Conservation (phyloP, 176 grass and related monocot genomes). For the Zoysia japonica region DNA sequence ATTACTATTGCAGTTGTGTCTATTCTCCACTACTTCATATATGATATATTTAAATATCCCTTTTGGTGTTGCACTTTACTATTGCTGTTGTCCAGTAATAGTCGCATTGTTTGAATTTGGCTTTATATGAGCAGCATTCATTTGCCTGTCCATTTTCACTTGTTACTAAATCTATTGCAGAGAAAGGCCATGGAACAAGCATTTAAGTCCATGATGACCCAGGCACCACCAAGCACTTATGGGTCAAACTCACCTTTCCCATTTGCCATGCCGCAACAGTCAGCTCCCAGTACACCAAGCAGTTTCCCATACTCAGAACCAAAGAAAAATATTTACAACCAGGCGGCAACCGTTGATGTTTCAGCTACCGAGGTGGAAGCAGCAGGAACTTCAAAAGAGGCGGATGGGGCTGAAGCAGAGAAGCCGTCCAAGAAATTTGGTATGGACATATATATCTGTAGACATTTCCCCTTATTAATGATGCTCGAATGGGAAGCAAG, state of each 20-base stretch:
- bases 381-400: constrained; percentile 42
- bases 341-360: constrained; percentile 71
- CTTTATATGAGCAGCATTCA: not conserved
- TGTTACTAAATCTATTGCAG: constrained; percentile 47
- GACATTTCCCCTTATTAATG: not conserved
- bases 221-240: constrained; percentile 69
- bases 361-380: constrained; percentile 65
- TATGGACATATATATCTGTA: constrained; percentile 11
- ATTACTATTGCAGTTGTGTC: not conserved
- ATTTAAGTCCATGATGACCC: constrained; percentile 95
- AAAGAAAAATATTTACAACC: constrained; percentile 38
- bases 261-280: constrained; percentile 63
- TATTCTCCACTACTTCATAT: not conserved
- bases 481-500: not conserved
- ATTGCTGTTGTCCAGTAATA: not conserved
- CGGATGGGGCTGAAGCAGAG: constrained; percentile 46
- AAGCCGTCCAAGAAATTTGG: constrained; percentile 77
- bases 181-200: constrained; percentile 85
- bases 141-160: constrained; percentile 6
- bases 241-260: constrained; percentile 67
- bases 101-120: constrained; percentile 13
- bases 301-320: constrained; percentile 50
- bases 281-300: constrained; percentile 49
- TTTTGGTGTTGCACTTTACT: constrained; percentile 20
- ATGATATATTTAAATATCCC: not conserved